Evolutionary conservation across 352 stramenopile species (phyloP).

Genomic region (Nothophytophthora sp.): DNA sequence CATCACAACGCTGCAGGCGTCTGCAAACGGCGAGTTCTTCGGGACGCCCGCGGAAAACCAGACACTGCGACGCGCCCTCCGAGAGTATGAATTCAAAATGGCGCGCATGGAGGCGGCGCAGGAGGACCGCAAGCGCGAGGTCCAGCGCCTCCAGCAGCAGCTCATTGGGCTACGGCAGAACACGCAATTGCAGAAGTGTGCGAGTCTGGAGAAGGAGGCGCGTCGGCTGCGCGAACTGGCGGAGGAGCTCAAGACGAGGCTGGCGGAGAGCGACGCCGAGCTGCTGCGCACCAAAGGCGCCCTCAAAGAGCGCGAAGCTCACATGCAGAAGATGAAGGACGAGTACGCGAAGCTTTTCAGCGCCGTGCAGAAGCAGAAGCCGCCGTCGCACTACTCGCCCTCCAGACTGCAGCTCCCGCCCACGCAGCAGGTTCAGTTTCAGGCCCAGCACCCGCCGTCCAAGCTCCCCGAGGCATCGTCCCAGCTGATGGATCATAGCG

Average conservation of each 20-base stretch:
- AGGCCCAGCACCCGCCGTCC: constrained; percentile 1
- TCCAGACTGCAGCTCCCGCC: too few relatives aligned
- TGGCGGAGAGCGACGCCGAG: constrained; percentile 47
- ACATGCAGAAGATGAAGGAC: constrained; percentile 62
- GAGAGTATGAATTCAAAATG: constrained; percentile 55
- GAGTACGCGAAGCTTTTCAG: constrained; percentile 78
- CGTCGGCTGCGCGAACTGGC: constrained; percentile 29
- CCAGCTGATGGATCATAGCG: background rate
- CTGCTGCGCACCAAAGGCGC: constrained; percentile 47
- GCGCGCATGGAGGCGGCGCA: constrained; percentile 40
- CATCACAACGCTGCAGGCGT: too few relatives aligned
- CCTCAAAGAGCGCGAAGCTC: constrained; percentile 53
- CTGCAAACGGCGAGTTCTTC: constrained; percentile 19
- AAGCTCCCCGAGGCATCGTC: background rate
- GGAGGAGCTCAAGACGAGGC: constrained; percentile 23
- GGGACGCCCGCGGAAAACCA: constrained; percentile 50
- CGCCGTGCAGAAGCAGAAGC: constrained; percentile 69
- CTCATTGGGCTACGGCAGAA: constrained; percentile 48
- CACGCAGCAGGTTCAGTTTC: constrained; percentile 7
- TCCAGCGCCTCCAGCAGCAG: constrained; percentile 58
- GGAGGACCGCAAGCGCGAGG: constrained; percentile 41
- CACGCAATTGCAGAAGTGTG: constrained; percentile 48
- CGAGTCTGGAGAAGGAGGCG: constrained; percentile 54
- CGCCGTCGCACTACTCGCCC: constrained; percentile 19
- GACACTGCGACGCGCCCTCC: constrained; percentile 47